Conservation (phyloP, 768 basidiomycete genomes). For the Lepiota subincarnata region DNA sequence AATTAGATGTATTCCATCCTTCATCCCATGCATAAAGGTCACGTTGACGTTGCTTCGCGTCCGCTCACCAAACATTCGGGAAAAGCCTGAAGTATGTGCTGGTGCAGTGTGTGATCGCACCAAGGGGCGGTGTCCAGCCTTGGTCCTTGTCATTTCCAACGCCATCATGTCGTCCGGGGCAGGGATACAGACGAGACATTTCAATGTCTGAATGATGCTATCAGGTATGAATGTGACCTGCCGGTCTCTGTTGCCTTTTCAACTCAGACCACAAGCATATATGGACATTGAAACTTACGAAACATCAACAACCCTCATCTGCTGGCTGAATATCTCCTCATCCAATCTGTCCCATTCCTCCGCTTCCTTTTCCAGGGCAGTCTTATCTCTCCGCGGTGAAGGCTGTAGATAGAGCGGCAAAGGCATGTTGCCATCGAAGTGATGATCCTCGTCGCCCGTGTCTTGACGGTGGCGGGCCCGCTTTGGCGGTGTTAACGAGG, state of each 20-base stretch:
- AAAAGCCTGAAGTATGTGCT: constrained; percentile 14
- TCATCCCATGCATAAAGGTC: constrained; percentile 19
- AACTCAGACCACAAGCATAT: not conserved
- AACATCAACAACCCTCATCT: constrained; percentile 8
- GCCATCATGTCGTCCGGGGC: constrained; percentile 6
- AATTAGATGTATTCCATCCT: constrained; percentile 46
- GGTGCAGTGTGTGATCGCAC: constrained; percentile 25
- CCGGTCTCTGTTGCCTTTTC: constrained; percentile 2
- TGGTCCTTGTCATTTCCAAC: constrained; percentile 4
- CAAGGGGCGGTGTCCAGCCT: constrained; percentile 15
- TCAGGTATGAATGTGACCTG: constrained; percentile 9
- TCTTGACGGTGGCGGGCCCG: constrained; percentile 3
- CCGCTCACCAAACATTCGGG: constrained; percentile 19
- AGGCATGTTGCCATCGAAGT: constrained; percentile 7
- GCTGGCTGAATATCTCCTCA: constrained; percentile 4
- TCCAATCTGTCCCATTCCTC: constrained; percentile 10
- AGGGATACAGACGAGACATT: constrained; percentile 8
- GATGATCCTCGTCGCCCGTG: constrained; percentile 6
- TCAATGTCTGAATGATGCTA: constrained; percentile 7
- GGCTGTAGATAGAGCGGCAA: constrained; percentile 8
- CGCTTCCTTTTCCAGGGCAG: not conserved
- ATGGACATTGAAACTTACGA: constrained; percentile 3
- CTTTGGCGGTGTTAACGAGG: not conserved
- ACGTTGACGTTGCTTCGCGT: constrained; percentile 17
- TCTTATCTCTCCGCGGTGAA: constrained; percentile 6